Percentiles rank a stretch among this genome's conserved stretches.
Conservation (phyloP, 2,329 filamentous ascomycete genomes). For the Colletotrichum sp. region DNA sequence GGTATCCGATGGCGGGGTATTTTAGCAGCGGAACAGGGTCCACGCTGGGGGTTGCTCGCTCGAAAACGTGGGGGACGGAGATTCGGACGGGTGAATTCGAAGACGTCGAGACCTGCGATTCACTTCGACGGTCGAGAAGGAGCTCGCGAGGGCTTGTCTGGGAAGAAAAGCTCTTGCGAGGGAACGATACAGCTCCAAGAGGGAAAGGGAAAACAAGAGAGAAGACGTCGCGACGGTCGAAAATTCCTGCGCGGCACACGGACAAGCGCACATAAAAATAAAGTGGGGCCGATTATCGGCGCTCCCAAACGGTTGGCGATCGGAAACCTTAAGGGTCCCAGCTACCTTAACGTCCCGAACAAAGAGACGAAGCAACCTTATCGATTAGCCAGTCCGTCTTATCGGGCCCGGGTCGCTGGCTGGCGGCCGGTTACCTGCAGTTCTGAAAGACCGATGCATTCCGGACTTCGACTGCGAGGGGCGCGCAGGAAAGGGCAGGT, state of each 20-base stretch:
- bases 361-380: not conserved
- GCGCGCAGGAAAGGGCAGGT: not conserved
- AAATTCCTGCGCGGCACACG: not conserved
- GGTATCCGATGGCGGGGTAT: constrained; percentile 14
- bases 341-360: not conserved
- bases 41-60: not conserved
- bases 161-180: not conserved
- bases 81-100: not conserved
- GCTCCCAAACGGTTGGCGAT: not conserved
- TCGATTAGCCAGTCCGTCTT: not conserved
- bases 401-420: not conserved
- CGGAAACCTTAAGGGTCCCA: constrained; percentile 6
- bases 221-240: not conserved
- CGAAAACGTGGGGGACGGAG: not conserved
- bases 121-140: not conserved
- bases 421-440: not conserved
- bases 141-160: not conserved
- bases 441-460: constrained; percentile 1
- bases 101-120: too few species aligned
- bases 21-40: constrained; percentile 1
- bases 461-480: not conserved
- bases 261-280: not conserved
- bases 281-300: constrained; percentile 5
- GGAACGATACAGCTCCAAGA: constrained; percentile 5
- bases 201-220: not conserved